A percentile compares a stretch with the other conserved stretches of the same genome.
phyloP scores from a whole-genome alignment of 345 rosid genomes.

The thale cress (Arabidopsis thaliana) region TAIR10.1 NC_003071.7:19404001-19404500 shows the following conservation, averaged over 20 bases:
- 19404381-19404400: slow-evolving; percentile 42
- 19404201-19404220: slow-evolving; percentile 35
- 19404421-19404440: slow-evolving; percentile 3
- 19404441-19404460: slow-evolving; percentile 36
- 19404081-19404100: slow-evolving; percentile 2
- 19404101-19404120: neutral
- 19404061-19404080: slow-evolving; percentile 15
- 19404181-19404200: neutral
- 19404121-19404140: slow-evolving; percentile 6
- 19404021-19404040: neutral
- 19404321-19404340: slow-evolving; percentile 30
- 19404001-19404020: slow-evolving; percentile 40
- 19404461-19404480: slow-evolving; percentile 5
- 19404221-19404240: slow-evolving; percentile 41
- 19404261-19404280: slow-evolving; percentile 37
- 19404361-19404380: slow-evolving; percentile 48
- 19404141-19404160: neutral
- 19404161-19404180: neutral
- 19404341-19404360: slow-evolving; percentile 43
- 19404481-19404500: slow-evolving; percentile 5
- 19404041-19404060: slow-evolving; percentile 19
- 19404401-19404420: slow-evolving; percentile 16
- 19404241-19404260: slow-evolving; percentile 40
- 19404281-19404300: slow-evolving; percentile 19
- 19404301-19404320: slow-evolving; percentile 14